Evolutionary conservation across 768 basidiomycete genomes (phyloP).

Genomic region (Termitomyces heimii): DNA sequence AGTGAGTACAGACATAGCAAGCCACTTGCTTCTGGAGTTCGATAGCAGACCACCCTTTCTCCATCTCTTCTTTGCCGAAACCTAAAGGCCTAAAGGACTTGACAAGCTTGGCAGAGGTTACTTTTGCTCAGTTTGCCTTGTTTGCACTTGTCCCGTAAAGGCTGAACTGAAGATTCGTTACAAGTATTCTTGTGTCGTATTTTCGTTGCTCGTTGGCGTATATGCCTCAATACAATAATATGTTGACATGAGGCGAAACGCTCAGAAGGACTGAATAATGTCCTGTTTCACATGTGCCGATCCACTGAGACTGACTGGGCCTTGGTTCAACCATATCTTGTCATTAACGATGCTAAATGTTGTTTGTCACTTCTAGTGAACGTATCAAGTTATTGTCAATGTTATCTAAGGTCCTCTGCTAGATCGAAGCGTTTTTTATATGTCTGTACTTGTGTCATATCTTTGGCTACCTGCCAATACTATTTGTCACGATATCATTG

Average conservation of each 20-base stretch:
- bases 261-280: background rate
- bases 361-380: background rate
- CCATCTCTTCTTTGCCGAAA: background rate
- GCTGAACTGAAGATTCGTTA: too few species aligned
- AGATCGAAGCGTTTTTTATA: background rate
- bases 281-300: background rate
- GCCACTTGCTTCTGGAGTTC: background rate
- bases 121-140: background rate
- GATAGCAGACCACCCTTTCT: background rate
- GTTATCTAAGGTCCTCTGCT: background rate
- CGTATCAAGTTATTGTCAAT: too few species aligned
- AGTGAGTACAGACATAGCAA: background rate
- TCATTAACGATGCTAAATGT: too few species aligned
- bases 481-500: background rate
- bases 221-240: background rate
- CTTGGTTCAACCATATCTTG: background rate
- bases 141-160: background rate
- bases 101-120: too few species aligned
- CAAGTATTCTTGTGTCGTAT: too few species aligned
- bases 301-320: background rate
- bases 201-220: too few species aligned
- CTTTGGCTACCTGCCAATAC: too few species aligned
- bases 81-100: too few species aligned
- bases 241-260: background rate
- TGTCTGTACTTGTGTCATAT: too few species aligned